Base-by-base conservation (phyloP, 495 filamentous ascomycete species). In the Neurospora cerealis region DNA sequence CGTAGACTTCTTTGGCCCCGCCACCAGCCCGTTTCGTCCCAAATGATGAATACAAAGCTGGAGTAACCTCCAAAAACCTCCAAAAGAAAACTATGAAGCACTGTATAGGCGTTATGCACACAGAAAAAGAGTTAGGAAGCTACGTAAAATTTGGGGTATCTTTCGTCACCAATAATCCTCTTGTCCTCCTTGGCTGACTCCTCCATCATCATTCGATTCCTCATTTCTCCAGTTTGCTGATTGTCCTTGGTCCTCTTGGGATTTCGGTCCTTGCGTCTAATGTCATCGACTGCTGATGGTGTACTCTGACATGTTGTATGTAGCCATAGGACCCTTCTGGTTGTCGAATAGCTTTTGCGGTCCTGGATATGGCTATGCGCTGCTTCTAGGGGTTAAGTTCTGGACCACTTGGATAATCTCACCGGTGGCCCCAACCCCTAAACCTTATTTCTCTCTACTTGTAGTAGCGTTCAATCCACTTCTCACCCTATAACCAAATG, bases 381-480 rank as follows among this genome's bases (percentile, higher is more conserved):
- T 66, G 24, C 15, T 66, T 10, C 4, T 13, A 66, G 54, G 28
- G 28, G 54, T 36, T 19, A 66, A 66, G 54, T 34, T 62, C 54
- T 11, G 7, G 13, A 17, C 54, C 54, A 32, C 13, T 62, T 24
- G 2, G 2, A 7, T 32, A 13, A 46, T 1, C 0, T 4, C 21
- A 21, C n/a, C 42, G 9, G 54, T 32, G 2, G 6, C 11, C 54
- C 0, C 13, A 5, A 17, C 54, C 24, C 54, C 21, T 8, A 6
- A 62, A 28, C 11, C 37, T 19, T 34, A n/a, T 42, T 34, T 17
- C 3, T 21, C 21, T 3, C 41, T 73, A 72, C 44, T 77, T 75
- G 70, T 75, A 77, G 48, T 37, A 71, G 36, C 66, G 77, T 48
- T 75, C 75, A 73, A 75, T 62, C 77, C 77, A 78, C 41, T 78